These are phyloP conservation scores for Kondoa subrosea DNA, from an alignment of 768 basidiomycete species.

Conservation along the genomic window DNA sequence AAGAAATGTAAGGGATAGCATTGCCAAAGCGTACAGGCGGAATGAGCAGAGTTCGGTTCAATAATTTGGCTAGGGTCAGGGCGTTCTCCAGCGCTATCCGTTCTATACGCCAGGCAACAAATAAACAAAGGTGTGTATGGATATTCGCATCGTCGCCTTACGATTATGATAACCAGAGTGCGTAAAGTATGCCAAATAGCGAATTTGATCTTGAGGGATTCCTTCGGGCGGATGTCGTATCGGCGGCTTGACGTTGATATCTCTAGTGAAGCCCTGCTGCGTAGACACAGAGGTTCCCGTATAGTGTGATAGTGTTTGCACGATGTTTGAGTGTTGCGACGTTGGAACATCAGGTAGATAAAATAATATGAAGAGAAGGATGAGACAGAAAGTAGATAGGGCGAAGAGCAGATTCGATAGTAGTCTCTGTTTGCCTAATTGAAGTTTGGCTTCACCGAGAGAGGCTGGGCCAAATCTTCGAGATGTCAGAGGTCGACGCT, in stretches of 20 bases:
- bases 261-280: no score
- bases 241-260: background rate
- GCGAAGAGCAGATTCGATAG: background rate
- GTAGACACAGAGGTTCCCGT: background rate
- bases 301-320: background rate
- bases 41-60: constrained; percentile 60
- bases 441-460: background rate
- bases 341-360: background rate
- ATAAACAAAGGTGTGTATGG: no score
- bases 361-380: background rate
- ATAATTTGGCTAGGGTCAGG: constrained; percentile 48
- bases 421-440: background rate
- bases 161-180: constrained; percentile 63
- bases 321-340: background rate
- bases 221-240: background rate
- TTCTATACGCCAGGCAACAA: no score
- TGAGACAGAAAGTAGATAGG: background rate
- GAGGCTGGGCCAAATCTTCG: background rate
- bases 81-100: constrained; percentile 75
- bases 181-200: constrained; percentile 56
- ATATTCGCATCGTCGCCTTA: no score
- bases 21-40: constrained; percentile 58
- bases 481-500: background rate
- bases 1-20: constrained; percentile 46
- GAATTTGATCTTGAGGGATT: constrained; percentile 26